Conservation (phyloP, 1,284 basidiomycete species). For the Ustilago xerochloae region DNA sequence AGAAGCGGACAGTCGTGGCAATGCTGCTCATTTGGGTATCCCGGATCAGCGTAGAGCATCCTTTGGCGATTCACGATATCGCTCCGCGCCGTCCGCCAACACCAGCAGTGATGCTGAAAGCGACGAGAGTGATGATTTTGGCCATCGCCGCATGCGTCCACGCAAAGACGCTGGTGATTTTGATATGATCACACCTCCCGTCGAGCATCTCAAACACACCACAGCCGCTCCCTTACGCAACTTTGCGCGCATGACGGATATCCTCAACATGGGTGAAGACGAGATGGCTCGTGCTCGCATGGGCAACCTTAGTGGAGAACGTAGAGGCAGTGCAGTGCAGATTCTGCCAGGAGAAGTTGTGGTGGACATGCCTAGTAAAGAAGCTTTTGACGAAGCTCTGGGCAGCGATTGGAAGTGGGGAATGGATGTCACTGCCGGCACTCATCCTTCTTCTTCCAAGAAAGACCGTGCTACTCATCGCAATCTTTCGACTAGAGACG, state of each 20-base stretch:
- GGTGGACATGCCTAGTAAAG: slow-evolving; percentile 47
- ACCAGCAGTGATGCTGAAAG: slow-evolving; percentile 11
- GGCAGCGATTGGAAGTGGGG: slow-evolving; percentile 56
- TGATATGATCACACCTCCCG: slow-evolving; percentile 55
- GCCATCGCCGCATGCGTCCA: slow-evolving; percentile 37
- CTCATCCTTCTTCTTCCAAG: background rate
- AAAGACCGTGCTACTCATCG: background rate
- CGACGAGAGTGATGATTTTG: slow-evolving; percentile 22
- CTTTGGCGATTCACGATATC: slow-evolving; percentile 17
- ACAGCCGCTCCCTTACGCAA: slow-evolving; percentile 15
- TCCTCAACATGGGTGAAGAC: slow-evolving; percentile 37
- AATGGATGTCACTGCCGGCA: slow-evolving; percentile 41
- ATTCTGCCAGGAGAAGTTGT: slow-evolving; percentile 38
- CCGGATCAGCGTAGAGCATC: slow-evolving; percentile 16
- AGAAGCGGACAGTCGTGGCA: slow-evolving; percentile 5
- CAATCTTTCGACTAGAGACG: background rate
- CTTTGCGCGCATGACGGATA: slow-evolving; percentile 32
- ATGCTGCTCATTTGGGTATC: background rate
- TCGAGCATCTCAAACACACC: slow-evolving; percentile 56
- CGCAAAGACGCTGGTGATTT: slow-evolving; percentile 54
- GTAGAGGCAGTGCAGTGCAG: slow-evolving; percentile 31
- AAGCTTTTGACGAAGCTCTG: slow-evolving; percentile 42
- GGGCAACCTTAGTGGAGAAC: slow-evolving; percentile 3
- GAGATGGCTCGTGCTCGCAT: slow-evolving; percentile 26
- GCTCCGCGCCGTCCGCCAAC: background rate